Evolutionary conservation across 345 rosid species (phyloP).

Genomic region (Populus pruinosa): DNA sequence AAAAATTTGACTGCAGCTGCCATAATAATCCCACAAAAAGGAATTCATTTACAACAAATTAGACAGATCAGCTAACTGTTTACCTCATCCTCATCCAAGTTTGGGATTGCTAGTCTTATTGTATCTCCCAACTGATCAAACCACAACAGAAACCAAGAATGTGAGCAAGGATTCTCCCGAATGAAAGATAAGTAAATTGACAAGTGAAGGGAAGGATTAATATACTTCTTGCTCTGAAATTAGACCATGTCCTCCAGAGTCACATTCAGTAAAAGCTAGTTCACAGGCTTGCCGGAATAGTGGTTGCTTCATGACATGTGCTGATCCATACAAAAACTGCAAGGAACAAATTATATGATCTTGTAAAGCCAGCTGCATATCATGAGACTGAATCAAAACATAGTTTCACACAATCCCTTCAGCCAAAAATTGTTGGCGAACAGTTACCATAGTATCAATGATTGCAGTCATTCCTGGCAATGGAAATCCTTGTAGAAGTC

Average conservation of each 20-base stretch:
- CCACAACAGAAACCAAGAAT: slow-evolving; percentile 11
- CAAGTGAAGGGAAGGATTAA: neutral
- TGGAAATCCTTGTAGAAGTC: neutral
- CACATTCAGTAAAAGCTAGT: slow-evolving; percentile 57
- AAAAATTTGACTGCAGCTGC: neutral
- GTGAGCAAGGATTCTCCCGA: slow-evolving; percentile 12
- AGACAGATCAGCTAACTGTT: neutral
- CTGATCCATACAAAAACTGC: slow-evolving; percentile 86
- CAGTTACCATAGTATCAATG: neutral
- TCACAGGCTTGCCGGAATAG: slow-evolving; percentile 67
- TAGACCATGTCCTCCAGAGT: slow-evolving; percentile 39
- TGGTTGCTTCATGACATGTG: slow-evolving; percentile 63
- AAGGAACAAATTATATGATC: slow-evolving; percentile 17
- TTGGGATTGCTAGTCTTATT: slow-evolving; percentile 50
- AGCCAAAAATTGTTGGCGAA: neutral
- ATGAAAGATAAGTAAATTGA: neutral
- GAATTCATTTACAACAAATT: neutral
- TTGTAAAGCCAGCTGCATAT: neutral
- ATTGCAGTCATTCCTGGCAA: neutral
- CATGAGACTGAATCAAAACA: neutral
- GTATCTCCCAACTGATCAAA: slow-evolving; percentile 55
- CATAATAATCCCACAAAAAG: neutral
- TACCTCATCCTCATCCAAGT: slow-evolving; percentile 59
- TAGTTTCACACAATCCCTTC: neutral
- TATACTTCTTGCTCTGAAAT: slow-evolving; percentile 62